A percentile compares a stretch with the other conserved stretches of the same genome.
Evolutionary conservation across 1,284 basidiomycete genomes (phyloP).

Genomic region (Papiliotrema nemorosa): DNA sequence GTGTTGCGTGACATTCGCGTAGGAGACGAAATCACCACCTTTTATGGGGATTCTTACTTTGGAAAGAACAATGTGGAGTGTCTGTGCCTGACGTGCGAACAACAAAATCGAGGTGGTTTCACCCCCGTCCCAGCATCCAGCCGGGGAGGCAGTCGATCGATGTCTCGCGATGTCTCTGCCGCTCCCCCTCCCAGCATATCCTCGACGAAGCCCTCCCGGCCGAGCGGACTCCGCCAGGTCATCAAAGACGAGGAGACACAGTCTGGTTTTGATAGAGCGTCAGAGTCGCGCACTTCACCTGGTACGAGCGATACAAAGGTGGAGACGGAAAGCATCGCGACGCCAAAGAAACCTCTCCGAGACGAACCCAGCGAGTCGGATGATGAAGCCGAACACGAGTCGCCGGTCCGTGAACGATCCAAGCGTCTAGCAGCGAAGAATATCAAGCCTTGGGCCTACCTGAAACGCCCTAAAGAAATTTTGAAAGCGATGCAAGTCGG

Average conservation of each 20-base stretch:
- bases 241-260: constrained; percentile 4
- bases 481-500: not conserved
- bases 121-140: constrained; percentile 14
- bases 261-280: no score
- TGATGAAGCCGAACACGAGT: constrained; percentile 12
- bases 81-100: constrained; percentile 42
- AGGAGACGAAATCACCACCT: constrained; percentile 46
- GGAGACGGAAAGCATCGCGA: no score
- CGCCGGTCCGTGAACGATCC: constrained; percentile 17
- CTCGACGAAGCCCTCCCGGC: constrained; percentile 6
- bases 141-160: constrained; percentile 9
- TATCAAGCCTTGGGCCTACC: constrained; percentile 25
- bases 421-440: constrained; percentile 25
- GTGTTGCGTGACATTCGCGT: constrained; percentile 33
- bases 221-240: constrained; percentile 18
- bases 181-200: constrained; percentile 13
- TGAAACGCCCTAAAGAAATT: constrained; percentile 16
- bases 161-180: constrained; percentile 17
- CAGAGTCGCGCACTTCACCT: no score
- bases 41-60: constrained; percentile 44
- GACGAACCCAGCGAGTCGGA: constrained; percentile 9
- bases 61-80: constrained; percentile 40
- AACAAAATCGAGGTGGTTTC: constrained; percentile 22
- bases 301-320: no score
- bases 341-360: not conserved